A percentile compares a stretch with the other conserved stretches of the same genome.
These are phyloP conservation scores for Colletotrichum zoysiae DNA, from an alignment of 2,329 filamentous ascomycete species.

Conservation along the genomic window DNA sequence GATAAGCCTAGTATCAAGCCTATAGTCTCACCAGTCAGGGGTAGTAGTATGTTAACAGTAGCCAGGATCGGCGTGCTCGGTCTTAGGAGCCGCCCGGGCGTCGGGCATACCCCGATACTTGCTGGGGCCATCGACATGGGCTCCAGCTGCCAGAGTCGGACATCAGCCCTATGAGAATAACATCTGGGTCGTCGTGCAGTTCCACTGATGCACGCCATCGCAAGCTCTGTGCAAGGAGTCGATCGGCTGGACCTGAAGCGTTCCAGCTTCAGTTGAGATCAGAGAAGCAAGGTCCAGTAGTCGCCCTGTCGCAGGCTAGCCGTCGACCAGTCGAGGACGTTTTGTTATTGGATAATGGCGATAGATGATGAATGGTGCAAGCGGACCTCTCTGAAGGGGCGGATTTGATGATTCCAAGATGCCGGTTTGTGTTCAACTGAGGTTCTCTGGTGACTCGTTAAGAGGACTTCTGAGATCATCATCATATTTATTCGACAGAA, in stretches of 20 bases:
- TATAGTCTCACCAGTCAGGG: not conserved
- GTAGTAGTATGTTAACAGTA: not conserved
- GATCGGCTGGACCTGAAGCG: constrained; percentile 19
- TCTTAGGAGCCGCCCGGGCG: constrained; percentile 26
- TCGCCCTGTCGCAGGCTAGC: constrained; percentile 37
- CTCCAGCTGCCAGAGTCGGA: constrained; percentile 1
- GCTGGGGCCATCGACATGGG: not conserved
- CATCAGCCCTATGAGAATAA: constrained; percentile 34
- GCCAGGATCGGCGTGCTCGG: not conserved
- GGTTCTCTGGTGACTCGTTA: not conserved
- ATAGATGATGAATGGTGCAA: not conserved
- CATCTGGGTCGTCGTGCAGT: constrained; percentile 13
- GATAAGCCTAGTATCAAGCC: fast-evolving
- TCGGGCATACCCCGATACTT: not conserved
- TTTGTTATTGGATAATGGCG: constrained; percentile 40
- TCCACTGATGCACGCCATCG: constrained; percentile 37
- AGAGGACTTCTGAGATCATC: not conserved
- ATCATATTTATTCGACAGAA: not conserved
- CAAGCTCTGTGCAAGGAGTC: not conserved
- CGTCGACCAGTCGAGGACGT: constrained; percentile 12
- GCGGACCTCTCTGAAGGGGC: not conserved
- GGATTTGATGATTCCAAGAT: not conserved
- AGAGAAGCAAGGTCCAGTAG: constrained; percentile 3
- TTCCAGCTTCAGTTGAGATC: constrained; percentile 39
- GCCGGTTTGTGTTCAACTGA: not conserved